These are phyloP conservation scores for Aspergillus egyptiacus DNA, from an alignment of 495 filamentous ascomycete species.

Conservation along the genomic window DNA sequence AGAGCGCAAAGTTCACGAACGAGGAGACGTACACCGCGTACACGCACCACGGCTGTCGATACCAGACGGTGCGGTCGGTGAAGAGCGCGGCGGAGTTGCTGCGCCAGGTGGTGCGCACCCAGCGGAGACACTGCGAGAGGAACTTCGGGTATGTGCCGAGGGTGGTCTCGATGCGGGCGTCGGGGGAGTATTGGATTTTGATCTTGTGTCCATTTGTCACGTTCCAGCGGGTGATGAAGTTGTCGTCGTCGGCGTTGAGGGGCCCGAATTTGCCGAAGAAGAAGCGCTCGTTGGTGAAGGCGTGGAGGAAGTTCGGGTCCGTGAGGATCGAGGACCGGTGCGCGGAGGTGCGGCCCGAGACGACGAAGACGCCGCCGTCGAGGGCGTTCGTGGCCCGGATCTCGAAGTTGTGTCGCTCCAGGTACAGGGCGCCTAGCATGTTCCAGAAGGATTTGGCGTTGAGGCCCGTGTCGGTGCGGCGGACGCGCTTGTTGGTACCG, in stretches of 20 bases:
- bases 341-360: constrained; percentile 49
- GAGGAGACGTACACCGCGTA: constrained; percentile 57
- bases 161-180: constrained; percentile 54
- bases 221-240: constrained; percentile 61
- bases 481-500: constrained; percentile 47
- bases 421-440: constrained; percentile 47
- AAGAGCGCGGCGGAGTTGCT: constrained; percentile 54
- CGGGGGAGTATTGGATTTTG: constrained; percentile 54
- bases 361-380: constrained; percentile 51
- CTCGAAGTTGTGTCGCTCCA: constrained; percentile 55
- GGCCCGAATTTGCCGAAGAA: constrained; percentile 35
- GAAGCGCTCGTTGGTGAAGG: constrained; percentile 53
- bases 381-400: constrained; percentile 46
- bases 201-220: constrained; percentile 52
- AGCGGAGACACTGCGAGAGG: constrained; percentile 53
- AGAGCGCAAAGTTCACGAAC: constrained; percentile 53
- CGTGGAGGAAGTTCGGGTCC: constrained; percentile 38
- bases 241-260: constrained; percentile 63
- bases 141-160: constrained; percentile 53
- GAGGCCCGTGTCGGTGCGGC: constrained; percentile 24
- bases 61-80: constrained; percentile 45
- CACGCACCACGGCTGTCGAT: constrained; percentile 52
- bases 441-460: constrained; percentile 40
- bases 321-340: constrained; percentile 45
- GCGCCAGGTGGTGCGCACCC: constrained; percentile 61